Conservation (phyloP, 305 asterid species). For the Solanum hybrid region DNA sequence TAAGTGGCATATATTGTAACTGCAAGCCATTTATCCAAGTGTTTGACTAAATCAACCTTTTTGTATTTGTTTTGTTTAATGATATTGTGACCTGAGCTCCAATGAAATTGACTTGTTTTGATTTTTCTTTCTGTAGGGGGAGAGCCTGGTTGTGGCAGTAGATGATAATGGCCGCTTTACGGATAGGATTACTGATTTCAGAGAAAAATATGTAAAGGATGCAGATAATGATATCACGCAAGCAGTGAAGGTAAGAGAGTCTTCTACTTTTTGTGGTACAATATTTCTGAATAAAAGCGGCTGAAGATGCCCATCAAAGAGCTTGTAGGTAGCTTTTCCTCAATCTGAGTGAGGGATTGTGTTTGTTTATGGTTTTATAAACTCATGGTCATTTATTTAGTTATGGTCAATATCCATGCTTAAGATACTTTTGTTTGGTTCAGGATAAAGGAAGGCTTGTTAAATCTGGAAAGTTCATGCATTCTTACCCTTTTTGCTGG, state of each 20-base stretch:
- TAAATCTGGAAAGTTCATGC: conserved; percentile 73
- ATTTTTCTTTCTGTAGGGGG: conserved; percentile 38
- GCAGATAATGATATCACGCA: conserved; percentile 83
- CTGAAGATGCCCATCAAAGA: not conserved
- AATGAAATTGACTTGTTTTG: not conserved
- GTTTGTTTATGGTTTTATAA: not conserved
- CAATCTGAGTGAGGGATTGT: not conserved
- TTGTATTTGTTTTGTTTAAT: not conserved
- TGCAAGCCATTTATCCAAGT: not conserved
- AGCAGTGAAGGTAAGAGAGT: conserved; percentile 54
- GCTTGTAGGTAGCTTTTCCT: not conserved
- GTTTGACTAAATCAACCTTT: not conserved
- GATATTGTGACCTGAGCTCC: not conserved
- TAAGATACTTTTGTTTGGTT: not conserved
- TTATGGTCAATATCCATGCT: not conserved
- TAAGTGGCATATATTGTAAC: not conserved
- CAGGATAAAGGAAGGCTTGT: conserved; percentile 80
- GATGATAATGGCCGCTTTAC: conserved; percentile 97
- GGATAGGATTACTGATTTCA: conserved; percentile 69
- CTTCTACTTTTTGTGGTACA: not conserved
- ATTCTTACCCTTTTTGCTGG: conserved; percentile 88
- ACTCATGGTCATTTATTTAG: not conserved
- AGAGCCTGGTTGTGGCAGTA: conserved; percentile 77
- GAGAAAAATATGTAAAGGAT: conserved; percentile 65
- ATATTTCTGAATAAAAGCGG: not conserved